Conservation (phyloP, 208 protist species). For the Acanthamoeba lenticulata region DNA sequence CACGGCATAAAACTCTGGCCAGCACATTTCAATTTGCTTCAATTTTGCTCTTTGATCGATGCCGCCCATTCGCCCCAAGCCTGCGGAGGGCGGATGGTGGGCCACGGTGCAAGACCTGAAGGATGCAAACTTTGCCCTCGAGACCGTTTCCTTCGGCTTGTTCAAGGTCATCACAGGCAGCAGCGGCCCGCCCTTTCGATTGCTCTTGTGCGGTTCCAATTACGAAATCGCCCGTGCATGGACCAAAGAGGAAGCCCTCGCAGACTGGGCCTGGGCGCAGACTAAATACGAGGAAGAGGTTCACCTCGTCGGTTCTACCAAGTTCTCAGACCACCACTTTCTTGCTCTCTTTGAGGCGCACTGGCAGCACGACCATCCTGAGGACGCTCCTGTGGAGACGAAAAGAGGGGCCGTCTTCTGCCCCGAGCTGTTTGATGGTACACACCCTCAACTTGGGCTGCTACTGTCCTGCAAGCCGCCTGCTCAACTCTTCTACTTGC, state of each 20-base stretch:
- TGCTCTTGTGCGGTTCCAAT: conserved; percentile 42
- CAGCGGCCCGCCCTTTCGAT: background rate
- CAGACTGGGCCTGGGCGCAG: conserved; percentile 49
- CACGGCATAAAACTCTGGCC: too few species aligned
- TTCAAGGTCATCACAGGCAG: conserved; percentile 29
- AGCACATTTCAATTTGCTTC: too few species aligned
- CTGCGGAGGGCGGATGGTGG: conserved; percentile 59
- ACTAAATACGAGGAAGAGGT: conserved; percentile 52
- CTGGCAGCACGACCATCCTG: conserved; percentile 64
- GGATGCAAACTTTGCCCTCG: conserved; percentile 41
- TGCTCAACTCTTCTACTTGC: background rate
- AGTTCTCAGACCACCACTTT: conserved; percentile 67
- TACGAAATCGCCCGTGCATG: conserved; percentile 35
- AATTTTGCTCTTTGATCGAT: background rate
- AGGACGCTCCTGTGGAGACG: background rate
- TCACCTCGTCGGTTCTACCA: conserved; percentile 54
- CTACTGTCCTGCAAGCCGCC: background rate
- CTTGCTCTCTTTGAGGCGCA: conserved; percentile 64
- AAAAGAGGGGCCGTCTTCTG: conserved; percentile 38
- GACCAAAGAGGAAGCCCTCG: conserved; percentile 36
- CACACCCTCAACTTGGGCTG: background rate
- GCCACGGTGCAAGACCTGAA: background rate
- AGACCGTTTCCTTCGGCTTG: background rate
- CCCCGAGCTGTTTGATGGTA: conserved; percentile 66
- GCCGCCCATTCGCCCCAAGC: conserved; percentile 62